Base-by-base conservation (phyloP, 2,329 filamentous ascomycete species). In the Mycosphaerella sp. region DNA sequence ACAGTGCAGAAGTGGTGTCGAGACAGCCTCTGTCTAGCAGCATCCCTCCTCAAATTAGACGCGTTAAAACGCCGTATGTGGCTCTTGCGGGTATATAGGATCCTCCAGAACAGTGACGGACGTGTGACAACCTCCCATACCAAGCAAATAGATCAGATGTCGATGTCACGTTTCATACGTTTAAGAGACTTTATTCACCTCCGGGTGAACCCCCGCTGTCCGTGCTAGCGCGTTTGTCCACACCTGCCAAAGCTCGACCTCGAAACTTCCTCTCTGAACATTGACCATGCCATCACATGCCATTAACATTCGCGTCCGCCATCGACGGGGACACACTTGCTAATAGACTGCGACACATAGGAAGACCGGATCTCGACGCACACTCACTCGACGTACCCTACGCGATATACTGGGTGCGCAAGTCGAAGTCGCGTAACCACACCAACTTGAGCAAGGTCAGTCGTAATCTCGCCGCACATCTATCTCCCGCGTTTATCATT, bases 121-220 rank as follows among this genome's bases (percentile, higher is more conserved):
- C 6, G 6, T 25, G 4, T 25, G 21, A 25, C 21, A 25, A 25
- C 21, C 21, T 25, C 5, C 21, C 45, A 41, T 21, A 27, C 13
- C n/a, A 16, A 41, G 25, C 21, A 32, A 40, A 13, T n/a, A n/a
- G 30, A 34, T 10, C 37, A 32, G 30, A 37, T 27, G 28, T 41
- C 37, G 45, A 36, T 35, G 45, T 48, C 37, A 47, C 45, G n/a
- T 48, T 48, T 27, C 30, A 14, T 41, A 48, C 34, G 30, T 34
- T 34, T 34, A 5, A 34, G 30, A 34, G 10, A n/a, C 10, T n/a
- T 34, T n/a, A 34, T 34, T 34, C 30, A 34, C 30, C 13, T n/a
- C 13, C 30, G 30, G 30, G 30, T 12, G 13, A 34, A 34, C 10
- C 10, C 10, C 30, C 30, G 30, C 13, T 12, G 30, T 34, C 30